Percentiles rank a stretch among this genome's conserved stretches.
Evolutionary conservation across 148 eudicot species (phyloP).

Genomic region (Oxyria digyna): DNA sequence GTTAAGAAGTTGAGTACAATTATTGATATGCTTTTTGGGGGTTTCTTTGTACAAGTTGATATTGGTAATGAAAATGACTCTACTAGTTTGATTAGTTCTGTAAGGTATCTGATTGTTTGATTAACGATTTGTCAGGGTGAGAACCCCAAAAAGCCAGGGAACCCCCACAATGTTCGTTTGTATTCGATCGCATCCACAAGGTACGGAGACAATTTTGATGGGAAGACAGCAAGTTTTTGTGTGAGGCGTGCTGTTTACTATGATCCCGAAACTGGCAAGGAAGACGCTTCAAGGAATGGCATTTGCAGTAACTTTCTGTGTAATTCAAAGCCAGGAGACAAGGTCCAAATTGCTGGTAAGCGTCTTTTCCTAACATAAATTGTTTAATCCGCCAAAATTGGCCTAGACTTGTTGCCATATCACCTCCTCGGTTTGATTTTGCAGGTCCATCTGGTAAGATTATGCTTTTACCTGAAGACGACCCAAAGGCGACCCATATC

Average conservation of each 20-base stretch:
- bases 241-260: slow-evolving; percentile 85
- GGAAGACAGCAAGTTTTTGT: slow-evolving; percentile 83
- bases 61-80: not conserved
- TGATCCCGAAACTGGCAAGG: slow-evolving; percentile 87
- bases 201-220: slow-evolving; percentile 85
- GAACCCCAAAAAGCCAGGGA: slow-evolving; percentile 83
- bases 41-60: not conserved
- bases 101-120: slow-evolving; percentile 13
- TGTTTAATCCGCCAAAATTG: not conserved
- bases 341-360: slow-evolving; percentile 71
- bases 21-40: not conserved
- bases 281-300: slow-evolving; percentile 72
- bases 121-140: slow-evolving; percentile 45
- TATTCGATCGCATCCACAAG: slow-evolving; percentile 92
- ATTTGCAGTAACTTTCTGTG: slow-evolving; percentile 89
- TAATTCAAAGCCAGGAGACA: slow-evolving; percentile 90
- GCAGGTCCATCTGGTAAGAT: slow-evolving; percentile 93
- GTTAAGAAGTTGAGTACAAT: not conserved
- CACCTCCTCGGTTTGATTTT: not conserved
- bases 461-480: slow-evolving; percentile 85
- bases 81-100: not conserved
- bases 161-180: slow-evolving; percentile 80
- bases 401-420: no score
- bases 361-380: not conserved
- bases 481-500: slow-evolving; percentile 79